phyloP scores from a whole-genome alignment of 139 green algal species.

The Micromonas pusilla region DNA sequence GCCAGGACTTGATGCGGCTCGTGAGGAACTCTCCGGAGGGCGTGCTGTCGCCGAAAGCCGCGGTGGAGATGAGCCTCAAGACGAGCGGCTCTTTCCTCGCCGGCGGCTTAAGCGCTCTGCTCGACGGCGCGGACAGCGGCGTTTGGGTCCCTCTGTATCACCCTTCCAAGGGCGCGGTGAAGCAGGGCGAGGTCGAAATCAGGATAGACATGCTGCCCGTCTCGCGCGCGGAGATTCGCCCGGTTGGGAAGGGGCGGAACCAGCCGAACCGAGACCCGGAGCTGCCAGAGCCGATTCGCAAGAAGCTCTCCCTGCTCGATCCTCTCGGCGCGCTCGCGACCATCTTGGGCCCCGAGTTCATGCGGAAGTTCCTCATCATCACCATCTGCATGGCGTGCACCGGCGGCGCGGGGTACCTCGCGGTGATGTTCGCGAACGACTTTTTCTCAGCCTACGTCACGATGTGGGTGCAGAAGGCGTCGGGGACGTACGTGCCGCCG shows the following conservation, averaged over 20 bases:
- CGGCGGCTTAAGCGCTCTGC: background rate
- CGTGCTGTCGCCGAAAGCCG: background rate
- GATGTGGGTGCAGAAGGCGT: too few species aligned
- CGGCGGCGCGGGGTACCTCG: background rate
- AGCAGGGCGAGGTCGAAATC: constrained; percentile 19
- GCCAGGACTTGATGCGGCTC: background rate
- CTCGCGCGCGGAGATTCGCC: background rate
- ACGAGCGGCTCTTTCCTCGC: background rate
- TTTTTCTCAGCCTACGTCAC: too few species aligned
- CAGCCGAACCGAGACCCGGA: constrained; percentile 21
- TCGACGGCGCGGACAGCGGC: background rate
- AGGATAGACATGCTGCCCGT: background rate
- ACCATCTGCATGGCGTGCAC: background rate
- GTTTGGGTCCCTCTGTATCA: constrained; percentile 20
- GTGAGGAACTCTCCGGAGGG: background rate
- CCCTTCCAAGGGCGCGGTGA: background rate
- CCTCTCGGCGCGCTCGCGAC: constrained; percentile 3
- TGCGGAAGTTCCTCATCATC: background rate
- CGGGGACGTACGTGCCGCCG: too few species aligned
- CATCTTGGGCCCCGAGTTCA: constrained; percentile 21
- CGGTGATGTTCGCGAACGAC: constrained; percentile 22
- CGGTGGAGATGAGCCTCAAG: background rate
- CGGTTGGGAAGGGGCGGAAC: constrained; percentile 12
- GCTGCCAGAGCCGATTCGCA: background rate
- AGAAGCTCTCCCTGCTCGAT: background rate